Conservation (phyloP, 495 filamentous ascomycete species). For the Xylaria venustula region DNA sequence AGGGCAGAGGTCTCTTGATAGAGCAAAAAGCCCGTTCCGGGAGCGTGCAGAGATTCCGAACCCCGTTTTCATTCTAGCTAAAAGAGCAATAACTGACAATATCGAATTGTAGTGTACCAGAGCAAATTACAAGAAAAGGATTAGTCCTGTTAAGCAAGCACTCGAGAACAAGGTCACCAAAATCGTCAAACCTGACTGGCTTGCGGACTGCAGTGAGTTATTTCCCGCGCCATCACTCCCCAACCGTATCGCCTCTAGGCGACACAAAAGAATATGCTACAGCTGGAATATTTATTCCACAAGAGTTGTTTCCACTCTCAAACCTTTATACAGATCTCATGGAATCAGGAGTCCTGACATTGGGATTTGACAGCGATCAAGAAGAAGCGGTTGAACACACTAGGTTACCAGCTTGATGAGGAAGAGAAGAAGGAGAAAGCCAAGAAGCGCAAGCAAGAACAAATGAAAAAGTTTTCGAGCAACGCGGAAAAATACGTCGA, state of each 20-base stretch:
- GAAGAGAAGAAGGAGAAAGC: constrained; percentile 15
- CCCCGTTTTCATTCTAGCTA: no score
- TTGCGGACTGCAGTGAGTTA: constrained; percentile 32
- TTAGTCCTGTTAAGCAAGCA: constrained; percentile 18
- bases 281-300: no score
- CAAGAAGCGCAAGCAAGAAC: constrained; percentile 29
- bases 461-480: constrained; percentile 49
- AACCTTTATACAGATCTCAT: no score
- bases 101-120: no score
- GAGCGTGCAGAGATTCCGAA: no score
- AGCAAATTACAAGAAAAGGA: constrained; percentile 28
- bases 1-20: no score
- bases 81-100: no score
- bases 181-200: constrained; percentile 39
- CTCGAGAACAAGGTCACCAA: constrained; percentile 20
- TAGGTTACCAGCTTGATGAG: constrained; percentile 20
- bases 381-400: constrained; percentile 17
- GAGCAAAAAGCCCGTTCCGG: no score
- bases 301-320: no score
- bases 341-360: no score
- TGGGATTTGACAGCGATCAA: background rate
- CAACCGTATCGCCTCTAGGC: no score
- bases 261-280: no score
- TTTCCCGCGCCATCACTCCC: background rate
- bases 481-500: constrained; percentile 32